These are phyloP conservation scores for Martiniozyma asiatica DNA, from an alignment of 1,139 yeast species.

Conservation along the genomic window DNA sequence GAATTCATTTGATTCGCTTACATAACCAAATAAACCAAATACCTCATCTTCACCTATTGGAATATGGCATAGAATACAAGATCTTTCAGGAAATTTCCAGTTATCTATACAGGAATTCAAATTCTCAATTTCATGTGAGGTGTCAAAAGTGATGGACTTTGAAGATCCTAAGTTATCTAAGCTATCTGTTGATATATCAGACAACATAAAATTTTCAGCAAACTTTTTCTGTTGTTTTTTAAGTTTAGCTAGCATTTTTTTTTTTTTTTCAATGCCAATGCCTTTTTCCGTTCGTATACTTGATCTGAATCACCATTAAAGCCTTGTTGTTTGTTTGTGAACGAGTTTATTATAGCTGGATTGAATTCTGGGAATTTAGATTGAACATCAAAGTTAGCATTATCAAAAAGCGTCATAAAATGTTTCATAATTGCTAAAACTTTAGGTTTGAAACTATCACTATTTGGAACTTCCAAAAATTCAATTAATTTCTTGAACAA, in stretches of 20 bases:
- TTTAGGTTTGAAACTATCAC: slow-evolving; percentile 24
- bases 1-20: slow-evolving; percentile 48
- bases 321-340: too few species aligned
- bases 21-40: slow-evolving; percentile 61
- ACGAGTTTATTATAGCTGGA: slow-evolving; percentile 6
- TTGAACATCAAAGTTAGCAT: slow-evolving; percentile 10
- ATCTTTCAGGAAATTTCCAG: slow-evolving; percentile 71
- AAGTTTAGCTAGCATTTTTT: slow-evolving; percentile 38
- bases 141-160: too few species aligned
- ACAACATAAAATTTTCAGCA: slow-evolving; percentile 24
- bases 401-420: slow-evolving; percentile 11
- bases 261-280: slow-evolving; percentile 37
- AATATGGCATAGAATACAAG: slow-evolving; percentile 84
- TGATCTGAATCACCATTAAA: too few species aligned
- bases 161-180: slow-evolving; percentile 14
- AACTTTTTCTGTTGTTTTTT: slow-evolving; percentile 32
- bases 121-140: slow-evolving; percentile 21
- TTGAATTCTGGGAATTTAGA: slow-evolving; percentile 13
- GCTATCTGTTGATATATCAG: slow-evolving; percentile 7
- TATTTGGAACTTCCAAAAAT: slow-evolving; percentile 14
- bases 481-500: slow-evolving; percentile 25
- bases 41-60: slow-evolving; percentile 52
- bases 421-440: slow-evolving; percentile 38
- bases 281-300: too few species aligned
- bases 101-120: slow-evolving; percentile 15